A percentile compares a stretch with the other conserved stretches of the same genome.
Evolutionary conservation across 768 basidiomycete genomes (phyloP).

Genomic region (Lentinula aciculospora): DNA sequence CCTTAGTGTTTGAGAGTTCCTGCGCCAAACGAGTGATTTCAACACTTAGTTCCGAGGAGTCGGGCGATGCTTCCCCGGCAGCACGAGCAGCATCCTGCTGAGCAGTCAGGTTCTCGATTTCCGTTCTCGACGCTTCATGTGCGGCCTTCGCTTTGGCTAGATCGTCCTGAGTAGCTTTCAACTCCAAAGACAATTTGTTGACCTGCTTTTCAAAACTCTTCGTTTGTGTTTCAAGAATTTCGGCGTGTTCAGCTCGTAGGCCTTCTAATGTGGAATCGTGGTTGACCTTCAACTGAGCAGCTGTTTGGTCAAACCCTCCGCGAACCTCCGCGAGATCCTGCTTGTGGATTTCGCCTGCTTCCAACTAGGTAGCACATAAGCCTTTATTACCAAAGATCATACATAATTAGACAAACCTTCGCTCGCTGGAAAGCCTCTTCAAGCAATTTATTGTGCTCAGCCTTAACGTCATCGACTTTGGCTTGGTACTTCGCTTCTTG

Average conservation of each 20-base stretch:
- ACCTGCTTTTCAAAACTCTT: slow-evolving; percentile 59
- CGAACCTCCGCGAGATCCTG: slow-evolving; percentile 71
- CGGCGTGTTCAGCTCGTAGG: slow-evolving; percentile 59
- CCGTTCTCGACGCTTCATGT: slow-evolving; percentile 43
- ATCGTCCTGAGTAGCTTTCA: slow-evolving; percentile 83
- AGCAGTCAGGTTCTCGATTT: slow-evolving; percentile 49
- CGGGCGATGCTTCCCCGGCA: slow-evolving; percentile 28
- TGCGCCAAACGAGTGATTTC: slow-evolving; percentile 51
- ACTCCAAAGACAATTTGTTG: slow-evolving; percentile 55
- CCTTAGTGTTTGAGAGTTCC: slow-evolving; percentile 59
- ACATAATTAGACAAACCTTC: slow-evolving; percentile 43
- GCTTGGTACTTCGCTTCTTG: slow-evolving; percentile 65
- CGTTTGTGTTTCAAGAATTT: slow-evolving; percentile 51
- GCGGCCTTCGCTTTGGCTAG: slow-evolving; percentile 68
- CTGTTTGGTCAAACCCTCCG: slow-evolving; percentile 54
- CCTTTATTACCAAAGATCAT: not conserved
- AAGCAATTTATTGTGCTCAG: slow-evolving; percentile 55
- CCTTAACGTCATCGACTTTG: slow-evolving; percentile 61
- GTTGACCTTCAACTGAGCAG: slow-evolving; percentile 61
- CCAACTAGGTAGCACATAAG: slow-evolving; percentile 37
- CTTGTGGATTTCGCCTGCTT: slow-evolving; percentile 64
- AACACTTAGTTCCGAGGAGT: slow-evolving; percentile 25
- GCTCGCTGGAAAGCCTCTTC: slow-evolving; percentile 72
- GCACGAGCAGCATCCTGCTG: slow-evolving; percentile 63
- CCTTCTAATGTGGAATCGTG: slow-evolving; percentile 57